Conservation (phyloP, 2,329 filamentous ascomycete species). For the Blumeria graminis region DNA sequence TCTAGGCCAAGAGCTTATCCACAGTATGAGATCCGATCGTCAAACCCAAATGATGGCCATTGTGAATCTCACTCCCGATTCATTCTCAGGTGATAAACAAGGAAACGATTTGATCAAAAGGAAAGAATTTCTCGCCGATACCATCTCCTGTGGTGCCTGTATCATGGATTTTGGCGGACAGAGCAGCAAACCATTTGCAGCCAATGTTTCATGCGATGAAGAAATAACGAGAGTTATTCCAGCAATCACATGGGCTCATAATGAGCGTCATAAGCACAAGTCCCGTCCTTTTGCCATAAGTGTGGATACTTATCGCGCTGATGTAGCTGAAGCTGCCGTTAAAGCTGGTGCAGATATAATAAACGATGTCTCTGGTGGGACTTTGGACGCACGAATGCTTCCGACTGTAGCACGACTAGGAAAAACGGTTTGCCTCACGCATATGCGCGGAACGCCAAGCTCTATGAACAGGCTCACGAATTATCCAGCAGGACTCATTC, state of each 20-base stretch:
- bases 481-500: slow-evolving; percentile 32
- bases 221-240: slow-evolving; percentile 61
- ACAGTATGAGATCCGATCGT: slow-evolving; percentile 26
- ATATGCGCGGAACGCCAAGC: slow-evolving; percentile 44
- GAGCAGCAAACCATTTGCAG: slow-evolving; percentile 59
- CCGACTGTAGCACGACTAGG: slow-evolving; percentile 51
- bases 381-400: slow-evolving; percentile 61
- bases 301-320: slow-evolving; percentile 77
- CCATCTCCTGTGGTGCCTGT: slow-evolving; percentile 32
- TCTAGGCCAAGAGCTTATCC: slow-evolving; percentile 25
- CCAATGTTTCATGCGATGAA: slow-evolving; percentile 43
- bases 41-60: slow-evolving; percentile 77
- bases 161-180: slow-evolving; percentile 88
- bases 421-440: slow-evolving; percentile 54
- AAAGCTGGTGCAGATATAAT: slow-evolving; percentile 69
- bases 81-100: slow-evolving; percentile 37
- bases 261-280: neutral
- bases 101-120: slow-evolving; percentile 45
- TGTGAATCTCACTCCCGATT: slow-evolving; percentile 83
- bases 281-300: slow-evolving; percentile 27
- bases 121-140: slow-evolving; percentile 2
- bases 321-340: slow-evolving; percentile 55
- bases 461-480: slow-evolving; percentile 35
- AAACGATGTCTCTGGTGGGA: slow-evolving; percentile 78
- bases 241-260: slow-evolving; percentile 27